Percentiles rank a stretch among this genome's conserved stretches.
These are phyloP conservation scores for Pouteria glomerata DNA, from an alignment of 148 eudicot genomes.

Conservation along the genomic window DNA sequence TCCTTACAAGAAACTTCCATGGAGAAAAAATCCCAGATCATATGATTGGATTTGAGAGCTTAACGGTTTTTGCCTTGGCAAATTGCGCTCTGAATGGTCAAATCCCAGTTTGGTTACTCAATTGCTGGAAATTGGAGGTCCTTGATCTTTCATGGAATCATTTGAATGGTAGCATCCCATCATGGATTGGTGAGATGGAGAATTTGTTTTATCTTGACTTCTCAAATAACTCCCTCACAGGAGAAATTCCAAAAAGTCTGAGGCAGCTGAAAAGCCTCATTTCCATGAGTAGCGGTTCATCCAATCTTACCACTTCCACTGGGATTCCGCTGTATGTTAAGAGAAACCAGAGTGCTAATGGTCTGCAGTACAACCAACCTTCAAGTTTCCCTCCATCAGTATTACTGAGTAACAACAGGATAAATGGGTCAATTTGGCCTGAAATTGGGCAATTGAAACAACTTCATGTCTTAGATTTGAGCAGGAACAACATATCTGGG, in stretches of 20 bases:
- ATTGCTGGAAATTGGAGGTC: slow-evolving; percentile 55
- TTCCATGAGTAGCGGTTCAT: slow-evolving; percentile 22
- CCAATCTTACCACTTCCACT: slow-evolving; percentile 32
- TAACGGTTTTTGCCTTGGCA: slow-evolving; percentile 58
- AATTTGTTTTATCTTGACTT: slow-evolving; percentile 76
- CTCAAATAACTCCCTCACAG: slow-evolving; percentile 69
- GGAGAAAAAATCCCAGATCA: slow-evolving; percentile 64
- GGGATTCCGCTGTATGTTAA: slow-evolving; percentile 77
- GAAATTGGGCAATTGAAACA: slow-evolving; percentile 67
- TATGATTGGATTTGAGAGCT: slow-evolving; percentile 38
- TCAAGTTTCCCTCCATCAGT: slow-evolving; percentile 88
- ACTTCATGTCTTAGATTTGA: slow-evolving; percentile 80
- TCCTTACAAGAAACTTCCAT: slow-evolving; percentile 62
- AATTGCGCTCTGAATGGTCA: slow-evolving; percentile 63
- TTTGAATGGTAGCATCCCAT: slow-evolving; percentile 59
- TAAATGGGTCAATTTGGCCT: slow-evolving; percentile 58
- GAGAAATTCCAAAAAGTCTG: slow-evolving; percentile 65
- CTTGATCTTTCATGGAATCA: slow-evolving; percentile 89
- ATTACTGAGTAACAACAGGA: slow-evolving; percentile 50
- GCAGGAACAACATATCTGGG: slow-evolving; percentile 66
- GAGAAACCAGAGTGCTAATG: slow-evolving; percentile 67
- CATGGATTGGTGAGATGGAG: slow-evolving; percentile 79
- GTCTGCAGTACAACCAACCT: slow-evolving; percentile 75
- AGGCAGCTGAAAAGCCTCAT: slow-evolving; percentile 58
- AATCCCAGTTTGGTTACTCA: slow-evolving; percentile 58